A percentile compares a stretch with the other conserved stretches of the same genome.
phyloP scores from a whole-genome alignment of 176 grass and related monocot genomes.

The Metroxylon sagu region DNA sequence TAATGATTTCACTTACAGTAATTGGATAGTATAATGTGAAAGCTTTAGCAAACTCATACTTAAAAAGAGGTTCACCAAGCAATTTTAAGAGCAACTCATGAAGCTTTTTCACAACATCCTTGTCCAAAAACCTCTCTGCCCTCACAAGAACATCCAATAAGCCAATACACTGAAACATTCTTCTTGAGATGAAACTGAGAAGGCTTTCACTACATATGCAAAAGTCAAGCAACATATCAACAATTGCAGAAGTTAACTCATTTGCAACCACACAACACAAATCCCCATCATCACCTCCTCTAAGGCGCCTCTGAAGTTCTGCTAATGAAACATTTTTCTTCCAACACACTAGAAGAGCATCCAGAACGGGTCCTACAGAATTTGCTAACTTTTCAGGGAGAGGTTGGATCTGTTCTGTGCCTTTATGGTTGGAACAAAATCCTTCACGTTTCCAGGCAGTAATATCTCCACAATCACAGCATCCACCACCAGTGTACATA shows the following conservation, averaged over 20 bases:
- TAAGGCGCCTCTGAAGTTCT: slow-evolving; percentile 10
- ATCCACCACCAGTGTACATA: slow-evolving; percentile 86
- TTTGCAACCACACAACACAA: slow-evolving; percentile 26
- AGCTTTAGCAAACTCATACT: slow-evolving; percentile 80
- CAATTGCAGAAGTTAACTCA: slow-evolving; percentile 47
- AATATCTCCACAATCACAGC: slow-evolving; percentile 89
- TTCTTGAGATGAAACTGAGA: slow-evolving; percentile 71
- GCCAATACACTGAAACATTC: slow-evolving; percentile 41
- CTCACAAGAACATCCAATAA: slow-evolving; percentile 56
- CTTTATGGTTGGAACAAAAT: slow-evolving; percentile 85
- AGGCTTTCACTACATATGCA: slow-evolving; percentile 77
- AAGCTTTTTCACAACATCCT: slow-evolving; percentile 64
- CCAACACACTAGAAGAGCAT: slow-evolving; percentile 64
- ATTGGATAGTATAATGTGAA: slow-evolving; percentile 69
- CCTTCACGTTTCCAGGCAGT: slow-evolving; percentile 95
- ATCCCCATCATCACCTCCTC: slow-evolving; percentile 7
- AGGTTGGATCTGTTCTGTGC: slow-evolving; percentile 79
- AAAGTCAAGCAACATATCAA: slow-evolving; percentile 71
- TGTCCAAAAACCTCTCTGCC: slow-evolving; percentile 66
- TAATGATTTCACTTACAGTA: slow-evolving; percentile 52
- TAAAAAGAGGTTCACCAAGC: slow-evolving; percentile 80
- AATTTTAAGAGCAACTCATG: slow-evolving; percentile 88
- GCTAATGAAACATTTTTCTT: slow-evolving; percentile 44
- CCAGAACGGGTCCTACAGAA: slow-evolving; percentile 62
- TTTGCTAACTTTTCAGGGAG: slow-evolving; percentile 44